These are phyloP conservation scores for Scytalidium sp. DNA, from an alignment of 2,329 filamentous ascomycete genomes.

Conservation along the genomic window DNA sequence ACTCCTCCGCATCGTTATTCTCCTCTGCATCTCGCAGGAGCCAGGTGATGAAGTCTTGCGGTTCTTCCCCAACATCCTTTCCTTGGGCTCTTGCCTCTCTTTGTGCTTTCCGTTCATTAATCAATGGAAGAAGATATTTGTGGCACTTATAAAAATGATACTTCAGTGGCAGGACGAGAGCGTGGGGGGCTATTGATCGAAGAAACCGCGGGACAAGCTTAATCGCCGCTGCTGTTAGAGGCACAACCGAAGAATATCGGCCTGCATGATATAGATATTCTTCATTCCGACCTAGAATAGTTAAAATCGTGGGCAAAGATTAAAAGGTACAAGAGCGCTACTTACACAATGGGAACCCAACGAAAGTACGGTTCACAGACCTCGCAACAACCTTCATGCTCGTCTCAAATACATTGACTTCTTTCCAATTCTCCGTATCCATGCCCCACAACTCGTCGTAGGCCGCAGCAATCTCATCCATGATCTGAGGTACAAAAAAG, in stretches of 20 bases:
- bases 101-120: slow-evolving; percentile 14
- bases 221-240: slow-evolving; percentile 25
- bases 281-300: slow-evolving; percentile 20
- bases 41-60: slow-evolving; percentile 25
- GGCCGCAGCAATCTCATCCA: slow-evolving; percentile 13
- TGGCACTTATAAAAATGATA: slow-evolving; percentile 20
- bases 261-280: slow-evolving; percentile 28
- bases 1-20: slow-evolving; percentile 15
- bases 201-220: slow-evolving; percentile 19
- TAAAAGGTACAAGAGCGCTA: not conserved
- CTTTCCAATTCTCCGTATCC: slow-evolving; percentile 33
- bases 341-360: slow-evolving; percentile 38
- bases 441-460: slow-evolving; percentile 14
- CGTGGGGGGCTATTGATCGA: slow-evolving; percentile 22
- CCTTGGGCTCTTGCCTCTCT: slow-evolving; percentile 1
- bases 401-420: slow-evolving; percentile 23
- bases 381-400: slow-evolving; percentile 34
- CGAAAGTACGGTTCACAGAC: slow-evolving; percentile 40
- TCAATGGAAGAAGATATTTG: slow-evolving; percentile 23
- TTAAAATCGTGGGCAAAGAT: not conserved
- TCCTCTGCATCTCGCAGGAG: slow-evolving; percentile 15
- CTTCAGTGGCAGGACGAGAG: slow-evolving; percentile 25
- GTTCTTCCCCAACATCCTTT: slow-evolving; percentile 9
- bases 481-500: slow-evolving; percentile 16
- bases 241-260: slow-evolving; percentile 26